Conservation (phyloP, 257 asterid genomes). For the Fraxinus anomala region DNA sequence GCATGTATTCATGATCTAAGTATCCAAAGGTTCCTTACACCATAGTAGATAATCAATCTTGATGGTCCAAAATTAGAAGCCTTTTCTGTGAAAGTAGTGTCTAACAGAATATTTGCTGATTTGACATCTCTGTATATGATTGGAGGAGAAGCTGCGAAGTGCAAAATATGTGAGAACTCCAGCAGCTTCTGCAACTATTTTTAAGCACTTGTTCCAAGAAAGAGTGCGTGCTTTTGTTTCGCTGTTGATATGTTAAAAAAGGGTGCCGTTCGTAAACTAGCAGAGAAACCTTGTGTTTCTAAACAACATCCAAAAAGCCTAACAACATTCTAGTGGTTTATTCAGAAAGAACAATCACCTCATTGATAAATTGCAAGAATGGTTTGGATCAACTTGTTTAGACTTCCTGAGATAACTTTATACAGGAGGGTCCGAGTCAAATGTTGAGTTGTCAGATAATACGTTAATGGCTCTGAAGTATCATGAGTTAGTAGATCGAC, state of each 20-base stretch:
- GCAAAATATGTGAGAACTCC: conserved; percentile 30
- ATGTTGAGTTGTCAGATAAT: no score
- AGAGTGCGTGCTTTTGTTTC: conserved; percentile 1
- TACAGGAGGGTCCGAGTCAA: no score
- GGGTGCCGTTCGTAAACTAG: conserved; percentile 27
- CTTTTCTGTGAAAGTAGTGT: conserved; percentile 16
- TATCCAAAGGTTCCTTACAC: no score
- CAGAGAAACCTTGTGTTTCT: conserved; percentile 29
- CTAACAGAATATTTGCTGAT: conserved; percentile 18
- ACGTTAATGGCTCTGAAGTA: no score
- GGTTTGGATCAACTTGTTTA: no score
- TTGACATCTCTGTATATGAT: conserved; percentile 23
- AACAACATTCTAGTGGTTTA: conserved; percentile 26
- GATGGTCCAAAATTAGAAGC: conserved; percentile 16
- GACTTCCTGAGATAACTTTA: no score
- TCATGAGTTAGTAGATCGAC: no score
- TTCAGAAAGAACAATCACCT: neutral
- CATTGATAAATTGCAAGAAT: no score
- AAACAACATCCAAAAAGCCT: conserved; percentile 31
- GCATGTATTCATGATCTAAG: no score
- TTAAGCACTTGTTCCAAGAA: conserved; percentile 20
- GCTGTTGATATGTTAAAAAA: conserved; percentile 25
- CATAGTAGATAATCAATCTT: no score
- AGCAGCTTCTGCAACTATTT: conserved; percentile 24
- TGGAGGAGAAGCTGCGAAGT: conserved; percentile 26